Evolutionary conservation across 2,329 filamentous ascomycete species (phyloP).

Genomic region (Thielaviopsis cerberus): DNA sequence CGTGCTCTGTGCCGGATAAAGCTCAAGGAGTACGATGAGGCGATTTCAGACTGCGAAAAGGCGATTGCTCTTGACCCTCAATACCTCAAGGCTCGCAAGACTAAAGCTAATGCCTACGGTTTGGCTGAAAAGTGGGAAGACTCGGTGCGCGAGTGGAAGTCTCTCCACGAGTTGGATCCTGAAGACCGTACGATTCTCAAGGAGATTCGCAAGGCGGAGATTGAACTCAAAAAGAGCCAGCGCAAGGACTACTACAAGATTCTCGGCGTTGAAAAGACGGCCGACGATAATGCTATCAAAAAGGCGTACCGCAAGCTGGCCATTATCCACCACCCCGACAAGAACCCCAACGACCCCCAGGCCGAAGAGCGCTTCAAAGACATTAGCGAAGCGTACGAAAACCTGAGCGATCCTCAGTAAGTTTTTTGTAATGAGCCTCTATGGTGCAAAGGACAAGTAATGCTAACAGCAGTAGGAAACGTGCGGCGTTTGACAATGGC

Average conservation of each 20-base stretch:
- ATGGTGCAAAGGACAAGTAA: no score
- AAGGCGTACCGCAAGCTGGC: conserved; percentile 91
- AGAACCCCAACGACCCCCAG: conserved; percentile 72
- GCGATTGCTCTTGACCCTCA: conserved; percentile 66
- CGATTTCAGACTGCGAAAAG: conserved; percentile 69
- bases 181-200: conserved; percentile 61
- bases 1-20: conserved; percentile 68
- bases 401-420: conserved; percentile 79
- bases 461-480: conserved; percentile 40
- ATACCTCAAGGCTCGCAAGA: conserved; percentile 84
- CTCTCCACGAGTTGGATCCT: conserved; percentile 64
- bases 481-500: conserved; percentile 76
- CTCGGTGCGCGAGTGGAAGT: conserved; percentile 74
- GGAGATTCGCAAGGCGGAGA: conserved; percentile 75
- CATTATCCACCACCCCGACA: conserved; percentile 88
- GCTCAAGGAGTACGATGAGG: conserved; percentile 66
- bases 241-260: conserved; percentile 99
- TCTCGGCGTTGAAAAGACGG: conserved; percentile 70
- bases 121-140: conserved; percentile 82
- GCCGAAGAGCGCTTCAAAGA: conserved; percentile 95
- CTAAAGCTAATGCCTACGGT: conserved; percentile 76
- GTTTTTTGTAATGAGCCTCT: no score
- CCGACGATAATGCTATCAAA: conserved; percentile 72
- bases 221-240: conserved; percentile 93
- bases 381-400: conserved; percentile 92